phyloP scores from a whole-genome alignment of 2,329 filamentous ascomycete genomes.

The Venturia asperata region DNA sequence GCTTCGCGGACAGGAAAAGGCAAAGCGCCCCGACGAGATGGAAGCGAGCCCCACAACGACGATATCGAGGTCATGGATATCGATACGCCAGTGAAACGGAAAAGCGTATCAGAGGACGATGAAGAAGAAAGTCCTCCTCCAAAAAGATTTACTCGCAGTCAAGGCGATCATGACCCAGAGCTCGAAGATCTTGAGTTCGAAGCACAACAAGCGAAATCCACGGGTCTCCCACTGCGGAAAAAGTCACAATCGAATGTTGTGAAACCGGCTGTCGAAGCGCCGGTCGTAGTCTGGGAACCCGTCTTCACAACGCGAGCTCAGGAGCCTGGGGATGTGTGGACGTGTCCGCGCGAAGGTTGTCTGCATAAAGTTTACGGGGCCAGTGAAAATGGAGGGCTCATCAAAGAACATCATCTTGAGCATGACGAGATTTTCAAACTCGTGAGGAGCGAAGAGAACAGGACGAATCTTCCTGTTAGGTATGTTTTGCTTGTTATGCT shows the following conservation, averaged over 20 bases:
- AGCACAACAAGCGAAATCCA: conserved; percentile 16
- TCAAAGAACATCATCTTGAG: conserved; percentile 53
- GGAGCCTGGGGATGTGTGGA: conserved; percentile 58
- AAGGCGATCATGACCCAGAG: conserved; percentile 15
- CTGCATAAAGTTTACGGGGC: conserved; percentile 56
- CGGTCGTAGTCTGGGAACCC: conserved; percentile 28
- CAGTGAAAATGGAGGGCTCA: conserved; percentile 49
- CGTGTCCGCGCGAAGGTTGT: conserved; percentile 58
- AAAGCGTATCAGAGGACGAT: conserved; percentile 26
- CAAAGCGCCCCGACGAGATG: conserved; percentile 17
- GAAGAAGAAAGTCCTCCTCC: conserved; percentile 21
- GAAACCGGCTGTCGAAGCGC: background rate
- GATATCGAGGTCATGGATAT: conserved; percentile 19
- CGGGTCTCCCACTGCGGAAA: conserved; percentile 9
- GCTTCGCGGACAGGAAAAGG: conserved; percentile 20
- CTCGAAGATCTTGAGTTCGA: conserved; percentile 19
- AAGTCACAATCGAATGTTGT: conserved; percentile 5
- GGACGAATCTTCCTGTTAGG: conserved; percentile 20
- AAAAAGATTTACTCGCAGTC: conserved; percentile 17
- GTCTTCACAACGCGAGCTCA: conserved; percentile 33
- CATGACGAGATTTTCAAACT: conserved; percentile 47
- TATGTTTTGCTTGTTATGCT: conserved; percentile 6
- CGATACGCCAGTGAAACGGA: conserved; percentile 19
- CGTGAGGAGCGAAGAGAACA: conserved; percentile 16
- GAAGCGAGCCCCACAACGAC: conserved; percentile 15